Conservation (phyloP, 805 yeast genomes). For the Yarrowia bubula region DNA sequence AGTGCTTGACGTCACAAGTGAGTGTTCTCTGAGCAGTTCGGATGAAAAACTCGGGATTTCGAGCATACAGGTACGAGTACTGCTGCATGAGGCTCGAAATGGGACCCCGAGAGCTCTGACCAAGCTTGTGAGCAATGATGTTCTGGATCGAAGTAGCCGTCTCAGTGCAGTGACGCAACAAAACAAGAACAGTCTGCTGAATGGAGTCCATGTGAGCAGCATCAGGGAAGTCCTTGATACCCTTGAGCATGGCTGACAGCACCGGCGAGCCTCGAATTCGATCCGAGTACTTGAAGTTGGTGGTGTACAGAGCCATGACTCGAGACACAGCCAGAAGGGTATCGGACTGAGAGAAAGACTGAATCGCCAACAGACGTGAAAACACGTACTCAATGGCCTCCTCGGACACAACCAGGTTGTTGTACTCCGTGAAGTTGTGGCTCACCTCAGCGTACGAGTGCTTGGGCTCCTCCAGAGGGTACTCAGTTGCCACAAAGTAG, state of each 20-base stretch:
- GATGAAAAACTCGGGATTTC: conserved; percentile 51
- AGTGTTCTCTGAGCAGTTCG: conserved; percentile 37
- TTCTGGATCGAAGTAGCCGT: conserved; percentile 49
- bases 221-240: conserved; percentile 42
- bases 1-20: conserved; percentile 19
- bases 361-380: not conserved
- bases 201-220: conserved; percentile 43
- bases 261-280: conserved; percentile 49
- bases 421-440: not conserved
- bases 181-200: conserved; percentile 50
- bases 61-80: conserved; percentile 35
- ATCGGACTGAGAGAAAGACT: not conserved
- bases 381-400: conserved; percentile 14
- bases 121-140: conserved; percentile 52
- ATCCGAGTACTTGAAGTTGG: conserved; percentile 44
- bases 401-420: not conserved
- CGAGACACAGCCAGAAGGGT: conserved; percentile 48
- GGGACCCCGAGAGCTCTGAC: conserved; percentile 33
- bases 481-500: not conserved
- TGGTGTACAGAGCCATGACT: conserved; percentile 53
- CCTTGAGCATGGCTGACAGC: conserved; percentile 48
- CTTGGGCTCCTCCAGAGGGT: not conserved
- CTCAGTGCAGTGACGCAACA: conserved; percentile 72
- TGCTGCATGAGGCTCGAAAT: conserved; percentile 29
- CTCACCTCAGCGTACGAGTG: conserved; percentile 2